A percentile compares a stretch with the other conserved stretches of the same genome.
phyloP scores from a whole-genome alignment of 495 filamentous ascomycete species.

The Penicillium fimorum region DNA sequence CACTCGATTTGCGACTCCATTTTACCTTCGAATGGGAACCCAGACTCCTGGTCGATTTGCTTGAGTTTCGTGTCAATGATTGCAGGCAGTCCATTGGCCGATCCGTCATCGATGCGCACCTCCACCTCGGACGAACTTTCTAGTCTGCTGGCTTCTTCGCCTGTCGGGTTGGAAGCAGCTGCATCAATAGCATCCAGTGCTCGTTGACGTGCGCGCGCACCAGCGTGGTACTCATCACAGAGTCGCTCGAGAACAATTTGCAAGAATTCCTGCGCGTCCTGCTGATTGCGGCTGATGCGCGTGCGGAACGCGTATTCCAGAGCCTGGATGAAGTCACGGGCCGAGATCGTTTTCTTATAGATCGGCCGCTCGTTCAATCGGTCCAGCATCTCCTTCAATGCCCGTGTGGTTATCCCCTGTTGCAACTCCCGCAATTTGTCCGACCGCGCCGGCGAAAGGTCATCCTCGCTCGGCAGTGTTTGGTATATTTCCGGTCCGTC shows the following conservation, averaged over 20 bases:
- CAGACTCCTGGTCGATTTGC: conserved; percentile 58
- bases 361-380: conserved; percentile 91
- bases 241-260: conserved; percentile 91
- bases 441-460: conserved; percentile 43
- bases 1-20: conserved; percentile 94
- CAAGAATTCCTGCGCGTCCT: conserved; percentile 98
- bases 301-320: conserved; percentile 85
- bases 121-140: conserved; percentile 35
- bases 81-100: conserved; percentile 38
- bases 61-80: conserved; percentile 46
- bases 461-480: conserved; percentile 48
- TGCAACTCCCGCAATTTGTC: conserved; percentile 74
- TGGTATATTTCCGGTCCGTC: conserved; percentile 73
- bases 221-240: conserved; percentile 90
- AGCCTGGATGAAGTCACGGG: conserved; percentile 70
- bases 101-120: conserved; percentile 45
- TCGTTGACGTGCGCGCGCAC: conserved; percentile 61
- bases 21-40: conserved; percentile 83
- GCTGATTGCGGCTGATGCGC: conserved; percentile 87
- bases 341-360: conserved; percentile 90
- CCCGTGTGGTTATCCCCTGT: conserved; percentile 76
- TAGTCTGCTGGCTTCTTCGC: conserved; percentile 14
- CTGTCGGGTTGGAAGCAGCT: conserved; percentile 19
- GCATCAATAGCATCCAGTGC: conserved; percentile 23
- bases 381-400: conserved; percentile 89